These are phyloP conservation scores for Russula griseocarnosa DNA, from an alignment of 768 basidiomycete species.

Conservation along the genomic window DNA sequence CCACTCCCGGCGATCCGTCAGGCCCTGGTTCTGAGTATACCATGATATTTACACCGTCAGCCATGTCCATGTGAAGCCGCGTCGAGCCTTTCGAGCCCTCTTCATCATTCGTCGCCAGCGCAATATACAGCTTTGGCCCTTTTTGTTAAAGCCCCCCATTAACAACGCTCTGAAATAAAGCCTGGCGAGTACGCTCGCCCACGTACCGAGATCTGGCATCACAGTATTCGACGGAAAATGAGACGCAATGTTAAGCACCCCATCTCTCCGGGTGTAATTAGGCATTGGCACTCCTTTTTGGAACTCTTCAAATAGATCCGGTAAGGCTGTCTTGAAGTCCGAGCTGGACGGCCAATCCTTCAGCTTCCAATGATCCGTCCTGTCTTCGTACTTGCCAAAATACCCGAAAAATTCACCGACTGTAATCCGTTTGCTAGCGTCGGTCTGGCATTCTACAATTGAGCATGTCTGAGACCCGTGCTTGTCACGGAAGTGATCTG, in stretches of 20 bases:
- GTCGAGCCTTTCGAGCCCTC: constrained; percentile 74
- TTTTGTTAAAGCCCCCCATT: neutral
- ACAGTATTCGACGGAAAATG: constrained; percentile 81
- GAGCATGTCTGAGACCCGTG: constrained; percentile 62
- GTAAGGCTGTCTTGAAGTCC: constrained; percentile 81
- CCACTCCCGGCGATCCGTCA: constrained; percentile 64
- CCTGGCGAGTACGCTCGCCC: neutral
- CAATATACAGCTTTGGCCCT: constrained; percentile 63
- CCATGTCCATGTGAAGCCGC: constrained; percentile 86
- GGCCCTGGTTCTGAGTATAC: constrained; percentile 59
- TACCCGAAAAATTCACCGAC: constrained; percentile 74
- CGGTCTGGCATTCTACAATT: constrained; percentile 80
- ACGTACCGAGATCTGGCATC: constrained; percentile 73
- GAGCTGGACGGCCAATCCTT: constrained; percentile 93
- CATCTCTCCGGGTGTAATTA: constrained; percentile 86
- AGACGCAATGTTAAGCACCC: constrained; percentile 80
- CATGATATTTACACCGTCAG: constrained; percentile 87
- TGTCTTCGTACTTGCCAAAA: constrained; percentile 66
- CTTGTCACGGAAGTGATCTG: constrained; percentile 70
- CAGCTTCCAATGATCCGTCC: constrained; percentile 64
- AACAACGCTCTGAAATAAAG: neutral
- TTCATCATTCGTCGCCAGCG: constrained; percentile 60
- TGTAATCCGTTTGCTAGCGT: constrained; percentile 55
- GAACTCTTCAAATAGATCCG: constrained; percentile 84
- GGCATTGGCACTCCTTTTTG: constrained; percentile 79